A percentile compares a stretch with the other conserved stretches of the same genome.
Evolutionary conservation across 139 green algal genomes (phyloP).

Genomic region (Desmodesmus armatus): DNA sequence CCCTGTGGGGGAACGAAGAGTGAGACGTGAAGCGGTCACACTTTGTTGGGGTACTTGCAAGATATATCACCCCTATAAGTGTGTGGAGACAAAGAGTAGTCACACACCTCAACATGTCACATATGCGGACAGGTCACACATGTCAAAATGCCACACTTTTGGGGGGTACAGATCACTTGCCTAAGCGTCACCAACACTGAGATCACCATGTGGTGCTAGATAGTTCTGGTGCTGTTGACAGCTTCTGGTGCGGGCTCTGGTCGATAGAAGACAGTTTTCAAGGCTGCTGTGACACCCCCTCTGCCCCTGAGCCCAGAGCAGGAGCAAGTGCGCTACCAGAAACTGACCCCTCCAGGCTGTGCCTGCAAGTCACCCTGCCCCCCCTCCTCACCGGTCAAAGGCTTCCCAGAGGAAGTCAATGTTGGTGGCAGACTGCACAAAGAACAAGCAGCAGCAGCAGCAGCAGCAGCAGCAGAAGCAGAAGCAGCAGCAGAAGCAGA

Average conservation of each 20-base stretch:
- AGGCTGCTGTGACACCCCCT: too few relatives aligned
- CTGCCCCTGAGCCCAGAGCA: background rate
- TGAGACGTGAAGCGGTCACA: too few relatives aligned
- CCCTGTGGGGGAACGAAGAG: constrained; percentile 13
- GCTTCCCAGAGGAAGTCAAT: constrained; percentile 47
- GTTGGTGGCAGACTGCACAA: constrained; percentile 12
- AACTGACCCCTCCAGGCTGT: background rate
- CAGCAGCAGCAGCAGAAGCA: too few relatives aligned
- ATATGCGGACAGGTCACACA: background rate
- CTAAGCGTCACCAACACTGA: background rate
- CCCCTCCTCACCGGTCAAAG: constrained; percentile 38
- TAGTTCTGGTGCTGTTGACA: background rate
- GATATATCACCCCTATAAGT: background rate
- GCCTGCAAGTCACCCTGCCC: background rate
- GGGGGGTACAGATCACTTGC: background rate
- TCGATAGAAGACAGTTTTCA: too few relatives aligned
- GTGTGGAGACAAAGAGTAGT: background rate
- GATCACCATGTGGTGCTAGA: background rate
- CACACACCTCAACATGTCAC: background rate
- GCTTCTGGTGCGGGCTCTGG: too few relatives aligned
- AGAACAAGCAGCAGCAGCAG: too few relatives aligned
- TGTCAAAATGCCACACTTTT: background rate
- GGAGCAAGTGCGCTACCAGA: background rate
- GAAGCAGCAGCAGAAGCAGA: too few relatives aligned
- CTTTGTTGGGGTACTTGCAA: too few relatives aligned